Base-by-base conservation (phyloP, 1,139 yeast genomes). In the Candida tropicalis region DNA sequence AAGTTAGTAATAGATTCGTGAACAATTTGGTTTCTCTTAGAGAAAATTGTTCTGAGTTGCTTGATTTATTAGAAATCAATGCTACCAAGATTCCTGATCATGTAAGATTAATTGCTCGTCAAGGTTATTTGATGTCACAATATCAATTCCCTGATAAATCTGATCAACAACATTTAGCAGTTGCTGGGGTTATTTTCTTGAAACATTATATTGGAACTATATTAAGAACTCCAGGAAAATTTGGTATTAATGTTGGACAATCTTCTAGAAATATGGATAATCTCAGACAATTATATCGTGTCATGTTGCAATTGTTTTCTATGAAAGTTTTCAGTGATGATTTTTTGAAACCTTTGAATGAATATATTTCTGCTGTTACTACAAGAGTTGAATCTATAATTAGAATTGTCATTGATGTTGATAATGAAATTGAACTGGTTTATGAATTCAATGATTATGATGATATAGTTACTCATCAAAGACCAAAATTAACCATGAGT, bases 291-390 rank as follows among this genome's bases (percentile, higher is more conserved):
- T 69, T 88, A 40, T 68, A 81, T 33, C 74, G 83, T 46, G 81
- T 86, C 17, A 56, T 88, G 48, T 66, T 77, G 26, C 96, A 88
- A 60, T 63, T 87, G 26, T 82, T 86, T 27, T 63, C 81, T 2
- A 78, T 88, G 78, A 75, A 77, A 48, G 79, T 86, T 2, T 89
- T 89, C 63, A 81, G 76, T 38, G 84, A 86, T 52, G 79, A 84
- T 42, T 89, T 81, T 59, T 66, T 87, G 54, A 90, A 86, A 55
- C 96, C 96, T 1, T 71, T 89, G 57, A 87, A 87, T 58, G 93
- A 86, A 39, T 87, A 80, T 54, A 73, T 89, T 38, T 67, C 66
- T 34, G 66, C 77, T 9, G 72, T 81, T 2, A 63, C 68, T n/a
- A 81, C 73, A 4, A 63, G 71, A 8, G 71, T 80, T 43, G 65